Evolutionary conservation across 371 early-diverging fungal genomes (phyloP).

Genomic region (Umbelopsis sp.): DNA sequence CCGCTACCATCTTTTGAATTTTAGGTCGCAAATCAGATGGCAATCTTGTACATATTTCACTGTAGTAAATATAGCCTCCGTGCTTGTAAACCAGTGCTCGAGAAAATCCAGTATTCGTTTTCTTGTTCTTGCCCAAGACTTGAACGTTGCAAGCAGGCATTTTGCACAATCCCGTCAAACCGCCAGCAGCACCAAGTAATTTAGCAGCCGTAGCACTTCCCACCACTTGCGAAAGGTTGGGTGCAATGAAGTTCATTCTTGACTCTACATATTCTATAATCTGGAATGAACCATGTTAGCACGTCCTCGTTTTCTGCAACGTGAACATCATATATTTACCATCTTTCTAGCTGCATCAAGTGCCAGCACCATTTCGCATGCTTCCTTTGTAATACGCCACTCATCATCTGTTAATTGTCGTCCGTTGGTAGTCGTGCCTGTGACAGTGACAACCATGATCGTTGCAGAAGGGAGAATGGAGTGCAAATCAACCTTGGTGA

Average conservation of each 20-base stretch:
- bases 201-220: conserved; percentile 91
- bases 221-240: conserved; percentile 89
- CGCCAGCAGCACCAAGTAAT: conserved; percentile 91
- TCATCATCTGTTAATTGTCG: conserved; percentile 62
- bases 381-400: conserved; percentile 72
- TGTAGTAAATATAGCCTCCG: conserved; percentile 78
- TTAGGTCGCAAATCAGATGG: conserved; percentile 82
- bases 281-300: conserved; percentile 28
- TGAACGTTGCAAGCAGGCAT: conserved; percentile 92
- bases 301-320: too few relatives aligned
- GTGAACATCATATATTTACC: conserved; percentile 26
- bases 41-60: conserved; percentile 68
- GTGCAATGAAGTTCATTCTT: conserved; percentile 91
- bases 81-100: conserved; percentile 72
- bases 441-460: conserved; percentile 91
- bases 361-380: conserved; percentile 79
- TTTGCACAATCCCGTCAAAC: conserved; percentile 82
- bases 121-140: conserved; percentile 62
- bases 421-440: conserved; percentile 87
- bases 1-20: conserved; percentile 78
- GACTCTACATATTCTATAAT: conserved; percentile 92
- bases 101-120: conserved; percentile 81
- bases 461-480: conserved; percentile 83
- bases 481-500: conserved; percentile 72
- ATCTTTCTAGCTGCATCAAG: conserved; percentile 74